phyloP scores from a whole-genome alignment of 2,329 filamentous ascomycete genomes.

The Phaeophleospora eucalypticola region DNA sequence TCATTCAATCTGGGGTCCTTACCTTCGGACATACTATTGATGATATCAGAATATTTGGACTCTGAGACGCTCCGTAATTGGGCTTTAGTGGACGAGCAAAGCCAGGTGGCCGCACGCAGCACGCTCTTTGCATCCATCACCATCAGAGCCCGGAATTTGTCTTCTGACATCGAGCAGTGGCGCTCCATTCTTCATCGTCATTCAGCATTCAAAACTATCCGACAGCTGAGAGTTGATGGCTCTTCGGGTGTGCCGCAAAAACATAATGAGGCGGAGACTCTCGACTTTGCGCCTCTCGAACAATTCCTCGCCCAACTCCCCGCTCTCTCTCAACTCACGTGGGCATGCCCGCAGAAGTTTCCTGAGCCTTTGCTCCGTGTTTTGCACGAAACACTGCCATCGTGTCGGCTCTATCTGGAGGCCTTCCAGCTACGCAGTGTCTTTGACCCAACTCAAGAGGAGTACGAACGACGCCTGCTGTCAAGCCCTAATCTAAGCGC shows the following conservation, averaged over 20 bases:
- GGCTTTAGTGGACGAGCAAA: slow-evolving; percentile 2
- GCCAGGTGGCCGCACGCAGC: neutral
- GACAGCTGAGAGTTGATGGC: neutral
- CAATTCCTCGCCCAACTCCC: neutral
- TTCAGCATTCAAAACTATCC: neutral
- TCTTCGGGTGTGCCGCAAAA: neutral
- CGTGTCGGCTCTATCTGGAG: neutral
- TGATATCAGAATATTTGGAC: neutral
- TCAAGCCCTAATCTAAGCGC: neutral
- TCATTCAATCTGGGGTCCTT: neutral
- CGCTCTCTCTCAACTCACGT: neutral
- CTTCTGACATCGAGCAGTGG: neutral
- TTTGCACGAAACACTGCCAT: neutral
- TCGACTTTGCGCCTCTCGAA: neutral
- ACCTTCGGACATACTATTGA: neutral
- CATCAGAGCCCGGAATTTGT: neutral
- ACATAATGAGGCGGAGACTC: no score
- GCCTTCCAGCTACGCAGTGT: neutral
- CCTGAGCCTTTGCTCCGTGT: neutral
- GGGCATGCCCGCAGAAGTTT: neutral
- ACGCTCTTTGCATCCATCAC: neutral
- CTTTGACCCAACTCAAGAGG: neutral
- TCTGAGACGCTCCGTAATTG: neutral
- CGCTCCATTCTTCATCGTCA: neutral
- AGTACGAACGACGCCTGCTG: neutral